A percentile compares a stretch with the other conserved stretches of the same genome.
Conservation (phyloP, 1,284 basidiomycete genomes). For the Microbotryomycetes sp. region DNA sequence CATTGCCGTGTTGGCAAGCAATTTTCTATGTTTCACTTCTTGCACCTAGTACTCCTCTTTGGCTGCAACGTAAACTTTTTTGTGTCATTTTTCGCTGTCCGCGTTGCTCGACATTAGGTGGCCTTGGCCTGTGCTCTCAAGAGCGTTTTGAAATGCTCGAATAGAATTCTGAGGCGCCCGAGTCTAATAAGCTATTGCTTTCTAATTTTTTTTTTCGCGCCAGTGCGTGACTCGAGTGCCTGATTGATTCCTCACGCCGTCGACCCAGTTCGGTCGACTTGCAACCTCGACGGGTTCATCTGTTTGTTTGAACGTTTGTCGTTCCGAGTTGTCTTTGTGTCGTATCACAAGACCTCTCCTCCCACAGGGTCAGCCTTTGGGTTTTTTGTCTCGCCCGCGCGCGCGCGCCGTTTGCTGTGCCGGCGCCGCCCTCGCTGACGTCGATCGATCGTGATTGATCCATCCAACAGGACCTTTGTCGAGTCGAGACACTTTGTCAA, state of each 20-base stretch:
- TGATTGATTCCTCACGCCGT: background rate
- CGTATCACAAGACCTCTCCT: background rate
- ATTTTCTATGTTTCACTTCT: background rate
- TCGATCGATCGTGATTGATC: background rate
- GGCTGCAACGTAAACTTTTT: background rate
- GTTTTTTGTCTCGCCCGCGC: background rate
- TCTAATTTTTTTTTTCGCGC: background rate
- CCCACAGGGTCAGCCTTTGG: background rate
- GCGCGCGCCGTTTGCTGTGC: background rate
- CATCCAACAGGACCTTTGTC: too few relatives aligned
- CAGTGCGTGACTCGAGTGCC: constrained; percentile 13
- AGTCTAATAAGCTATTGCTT: too few relatives aligned
- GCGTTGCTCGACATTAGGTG: too few relatives aligned
- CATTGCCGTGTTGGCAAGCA: too few relatives aligned
- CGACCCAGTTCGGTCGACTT: background rate
- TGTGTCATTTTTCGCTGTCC: background rate
- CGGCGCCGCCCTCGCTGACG: background rate
- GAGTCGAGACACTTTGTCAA: too few relatives aligned
- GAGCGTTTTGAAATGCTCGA: too few relatives aligned
- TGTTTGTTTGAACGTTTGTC: background rate
- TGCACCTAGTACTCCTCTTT: background rate
- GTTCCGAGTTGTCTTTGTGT: background rate
- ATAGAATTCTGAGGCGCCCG: too few relatives aligned
- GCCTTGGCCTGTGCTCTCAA: too few relatives aligned
- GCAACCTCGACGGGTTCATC: background rate